Base-by-base conservation (phyloP, 2,329 filamentous ascomycete species). In the Microcyclospora pomicola region DNA sequence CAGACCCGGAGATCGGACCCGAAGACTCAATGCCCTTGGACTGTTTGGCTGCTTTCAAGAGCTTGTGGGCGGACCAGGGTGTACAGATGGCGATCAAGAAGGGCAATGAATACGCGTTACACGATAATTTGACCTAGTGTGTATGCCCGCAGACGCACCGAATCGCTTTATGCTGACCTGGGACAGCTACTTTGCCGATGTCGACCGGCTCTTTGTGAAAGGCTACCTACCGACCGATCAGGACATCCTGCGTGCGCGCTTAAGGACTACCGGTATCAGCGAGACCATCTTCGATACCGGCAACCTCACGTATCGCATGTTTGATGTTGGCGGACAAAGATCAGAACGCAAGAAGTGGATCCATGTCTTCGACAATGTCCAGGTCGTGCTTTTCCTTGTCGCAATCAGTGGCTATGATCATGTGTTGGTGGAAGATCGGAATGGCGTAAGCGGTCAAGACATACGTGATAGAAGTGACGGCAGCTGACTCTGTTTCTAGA, bases 261-360 rank as follows among this genome's bases (percentile, higher is more conserved):
- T 96, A 60, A 75, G 86, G 52, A 96, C 88, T 13, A 96, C 91
- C 2, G 88, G 88, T 51, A 96, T 96, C 52, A 95, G 84, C 36
- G 88, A 96, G 62, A 94, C 87, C 2, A 74, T 88, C 45, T 96
- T 96, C 60, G 85, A 93, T 59, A 72, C 93, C 11, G 86, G 86
- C 43, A 80, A 88, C 54, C 73, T 95, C 52, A 93, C 86, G 46
- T 95, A 95, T 64, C 81, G 86, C 53, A 95, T 96, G 86, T 93
- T 93, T 61, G 86, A 94, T 54, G 86, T 93, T 34, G 86, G 86
- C 58, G 86, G 86, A 41, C 86, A 94, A 59, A 72, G 86, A 51
- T 93, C 86, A 19, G 86, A 94, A 63, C 80, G 86, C 45, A 93
- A 93, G 72, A 94, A 94, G 68, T 94, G 86, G 86, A 93, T 94